Evolutionary conservation across 2,329 filamentous ascomycete genomes (phyloP), one percentile per base, ranked within the genome.

Genomic region (Plenodomus biglobosus): DNA sequence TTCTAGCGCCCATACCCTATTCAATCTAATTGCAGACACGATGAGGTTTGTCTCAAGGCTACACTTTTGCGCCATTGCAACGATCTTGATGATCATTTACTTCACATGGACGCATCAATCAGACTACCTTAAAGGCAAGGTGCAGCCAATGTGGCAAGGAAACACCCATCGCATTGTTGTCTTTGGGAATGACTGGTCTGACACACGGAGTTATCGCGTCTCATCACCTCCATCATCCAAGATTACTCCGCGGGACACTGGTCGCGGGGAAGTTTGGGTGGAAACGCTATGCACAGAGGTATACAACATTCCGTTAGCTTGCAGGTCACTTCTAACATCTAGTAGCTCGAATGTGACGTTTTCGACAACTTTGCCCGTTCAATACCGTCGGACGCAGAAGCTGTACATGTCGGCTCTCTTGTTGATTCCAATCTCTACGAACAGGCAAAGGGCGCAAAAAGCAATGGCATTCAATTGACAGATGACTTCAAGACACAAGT

Each of bases 131-230:
- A 55, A 52, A 44, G 52, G 58, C 40, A 64, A 55, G 40, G 57
- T 68, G 38, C 53, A 64, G 36, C 58, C 65, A 42, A 62, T 53
- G 37, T 68, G 68, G 64, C 56, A 52, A 46, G 62, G 61, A 30
- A 55, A 49, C 21, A 51, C 64, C 22, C 63, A 64, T 44, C 63
- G 67, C 34, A 44, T 73, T 17, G 69, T 73, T 21, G 69, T 73
- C 19, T 73, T 73, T 55, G 70, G 70, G 11, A 67, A 72, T 43
- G 68, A 71, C 44, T 73, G 68, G 66, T 72, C 69, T 44, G 70
- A 73, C 55, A 70, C 59, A 36, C 68, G 69, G 19, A 58, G 52
- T 38, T 69, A 71, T 62, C 62, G 66, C 42, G 58, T 68, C 40
- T 61, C 61, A 53, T 54, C 66, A 46, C 65, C 68, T 36, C 56